Base-by-base conservation (phyloP, 805 yeast species). In the Schwanniomyces pseudopolymorphus region DNA sequence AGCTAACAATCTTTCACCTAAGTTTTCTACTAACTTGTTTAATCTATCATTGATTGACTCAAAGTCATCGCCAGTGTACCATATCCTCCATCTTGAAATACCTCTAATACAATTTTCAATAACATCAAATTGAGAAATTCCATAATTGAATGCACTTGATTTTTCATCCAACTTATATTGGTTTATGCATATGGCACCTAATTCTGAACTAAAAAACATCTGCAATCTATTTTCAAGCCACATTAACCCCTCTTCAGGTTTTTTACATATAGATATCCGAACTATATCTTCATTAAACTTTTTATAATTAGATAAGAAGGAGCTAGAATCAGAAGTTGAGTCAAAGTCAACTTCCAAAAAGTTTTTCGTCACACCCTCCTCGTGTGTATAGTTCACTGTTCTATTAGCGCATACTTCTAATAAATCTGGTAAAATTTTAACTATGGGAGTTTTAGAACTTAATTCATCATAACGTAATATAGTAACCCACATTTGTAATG, bases 401-500 rank as follows among this genome's bases (percentile, higher is more conserved):
- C 96, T 79, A 53, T 86, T 82, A 0, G 96, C 86, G 1, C 96
- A 81, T 33, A 81, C 78, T 55, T 87, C 87, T 40, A 95, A 69
- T 35, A 94, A 69, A 13, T 80, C 82, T 14, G 94, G 85, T 46
- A 88, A 68, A 13, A 85, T 65, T 6, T 69, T 68, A 43, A 75
- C 74, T 36, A 86, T 81, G 38, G 80, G 78, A 5, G 75, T 72
- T 52, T 76, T 78, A 10, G 81, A 80, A 48, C 84, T 74, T 40
- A 87, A 72, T 49, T 84, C 88, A 54, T 90, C 96, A 47, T 84
- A 80, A 57, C 99, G 78, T 43, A 95, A 69, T 54, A 92, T 81
- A 2, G 92, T 81, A 50, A 96, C 89, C 99, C 99, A 95, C 70
- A 94, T 86, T 61, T 90, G 96, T 43, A 94, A 68, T 0, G 97